A percentile compares a stretch with the other conserved stretches of the same genome.
Evolutionary conservation across 495 filamentous ascomycete genomes (phyloP).

Genomic region (Lasiosphaeria miniovina): DNA sequence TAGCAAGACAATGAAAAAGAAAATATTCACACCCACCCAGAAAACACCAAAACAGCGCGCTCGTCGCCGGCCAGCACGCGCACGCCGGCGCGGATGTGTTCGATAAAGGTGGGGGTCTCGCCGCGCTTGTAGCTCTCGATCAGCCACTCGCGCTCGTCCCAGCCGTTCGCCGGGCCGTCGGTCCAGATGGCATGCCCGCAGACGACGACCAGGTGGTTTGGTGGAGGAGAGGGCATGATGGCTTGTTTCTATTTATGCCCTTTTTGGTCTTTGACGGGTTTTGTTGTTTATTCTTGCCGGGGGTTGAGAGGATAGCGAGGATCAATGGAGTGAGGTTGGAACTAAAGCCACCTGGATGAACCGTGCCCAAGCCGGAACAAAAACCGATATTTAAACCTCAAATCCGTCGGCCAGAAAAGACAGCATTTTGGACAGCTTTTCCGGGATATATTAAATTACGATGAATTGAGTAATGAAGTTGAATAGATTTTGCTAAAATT

Average conservation of each 20-base stretch:
- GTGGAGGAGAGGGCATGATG: constrained; percentile 1
- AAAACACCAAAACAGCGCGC: constrained; percentile 58
- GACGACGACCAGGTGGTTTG: constrained; percentile 63
- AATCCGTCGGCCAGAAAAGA: too few relatives aligned
- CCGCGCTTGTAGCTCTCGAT: constrained; percentile 68
- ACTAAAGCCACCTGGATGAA: too few relatives aligned
- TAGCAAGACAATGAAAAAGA: not conserved
- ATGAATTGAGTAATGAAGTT: too few relatives aligned
- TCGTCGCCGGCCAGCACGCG: constrained; percentile 38
- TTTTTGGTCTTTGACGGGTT: not conserved
- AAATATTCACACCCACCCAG: constrained; percentile 52
- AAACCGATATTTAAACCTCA: too few relatives aligned
- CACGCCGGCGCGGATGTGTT: constrained; percentile 67
- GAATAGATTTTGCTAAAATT: too few relatives aligned
- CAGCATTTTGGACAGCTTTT: too few relatives aligned
- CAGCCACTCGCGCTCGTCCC: constrained; percentile 65
- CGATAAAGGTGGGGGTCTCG: constrained; percentile 69
- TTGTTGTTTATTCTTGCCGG: not conserved
- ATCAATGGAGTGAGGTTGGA: too few relatives aligned
- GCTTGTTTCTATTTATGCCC: constrained; percentile 3
- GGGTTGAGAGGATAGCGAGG: too few relatives aligned
- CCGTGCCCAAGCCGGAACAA: too few relatives aligned
- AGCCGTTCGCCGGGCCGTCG: constrained; percentile 57
- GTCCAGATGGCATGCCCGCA: constrained; percentile 81
- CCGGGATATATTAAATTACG: too few relatives aligned